Evolutionary conservation across 768 basidiomycete species (phyloP).

Genomic region (Tulasnella sp.): DNA sequence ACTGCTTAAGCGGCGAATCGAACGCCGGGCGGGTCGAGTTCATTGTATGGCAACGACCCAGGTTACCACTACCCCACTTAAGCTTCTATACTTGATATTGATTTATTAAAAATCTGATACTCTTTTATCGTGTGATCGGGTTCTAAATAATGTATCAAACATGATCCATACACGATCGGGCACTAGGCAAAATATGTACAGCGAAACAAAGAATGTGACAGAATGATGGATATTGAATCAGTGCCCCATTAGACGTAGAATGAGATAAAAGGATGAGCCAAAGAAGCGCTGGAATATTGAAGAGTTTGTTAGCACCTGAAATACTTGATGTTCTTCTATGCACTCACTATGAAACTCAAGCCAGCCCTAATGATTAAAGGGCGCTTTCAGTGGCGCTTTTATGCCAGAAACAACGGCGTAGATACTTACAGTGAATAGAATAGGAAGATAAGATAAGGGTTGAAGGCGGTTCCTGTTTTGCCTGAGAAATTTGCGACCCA

Average conservation of each 20-base stretch:
- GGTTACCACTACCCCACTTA: conserved; percentile 4
- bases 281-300: conserved; percentile 10
- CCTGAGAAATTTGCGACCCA: conserved; percentile 11
- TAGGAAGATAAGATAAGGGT: conserved; percentile 80
- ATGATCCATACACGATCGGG: not conserved
- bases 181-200: conserved; percentile 1
- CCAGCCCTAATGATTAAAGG: not conserved
- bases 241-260: conserved; percentile 12
- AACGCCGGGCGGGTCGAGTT: not conserved
- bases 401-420: not conserved
- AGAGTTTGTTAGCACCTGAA: not conserved
- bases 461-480: conserved; percentile 46
- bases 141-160: not conserved
- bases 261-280: conserved; percentile 10
- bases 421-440: conserved; percentile 44
- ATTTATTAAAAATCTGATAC: not conserved
- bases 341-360: conserved; percentile 11
- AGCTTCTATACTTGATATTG: not conserved
- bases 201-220: not conserved
- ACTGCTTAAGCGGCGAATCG: not conserved
- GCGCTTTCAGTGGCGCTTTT: not conserved
- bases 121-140: not conserved
- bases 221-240: not conserved
- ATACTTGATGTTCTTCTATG: not conserved
- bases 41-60: not conserved